A percentile compares a stretch with the other conserved stretches of the same genome.
These are phyloP conservation scores for Fusarium sterilihyphosum DNA, from an alignment of 2,329 filamentous ascomycete species.

Conservation along the genomic window DNA sequence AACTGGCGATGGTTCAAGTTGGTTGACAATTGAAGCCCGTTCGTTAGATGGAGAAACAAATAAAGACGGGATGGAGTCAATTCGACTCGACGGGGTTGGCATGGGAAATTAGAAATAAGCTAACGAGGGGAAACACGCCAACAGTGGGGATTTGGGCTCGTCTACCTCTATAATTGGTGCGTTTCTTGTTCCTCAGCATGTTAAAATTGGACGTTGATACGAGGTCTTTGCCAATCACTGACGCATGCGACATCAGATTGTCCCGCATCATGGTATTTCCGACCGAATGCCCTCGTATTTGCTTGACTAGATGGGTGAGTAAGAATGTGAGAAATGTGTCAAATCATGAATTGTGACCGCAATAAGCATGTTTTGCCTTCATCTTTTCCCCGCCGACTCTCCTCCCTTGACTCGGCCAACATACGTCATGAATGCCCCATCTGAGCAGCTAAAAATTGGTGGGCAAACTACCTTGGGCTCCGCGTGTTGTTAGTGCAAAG, in stretches of 20 bases:
- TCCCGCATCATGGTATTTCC: conserved; percentile 1
- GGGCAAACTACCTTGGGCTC: background rate
- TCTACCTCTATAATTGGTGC: background rate
- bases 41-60: background rate
- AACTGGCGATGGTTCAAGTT: background rate
- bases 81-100: background rate
- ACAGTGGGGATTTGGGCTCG: background rate
- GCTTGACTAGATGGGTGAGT: background rate
- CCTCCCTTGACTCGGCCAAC: background rate
- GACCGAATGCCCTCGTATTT: background rate
- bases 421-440: background rate
- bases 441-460: background rate
- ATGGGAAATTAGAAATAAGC: conserved; percentile 2
- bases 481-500: background rate
- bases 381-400: background rate
- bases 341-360: background rate
- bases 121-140: background rate
- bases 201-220: background rate
- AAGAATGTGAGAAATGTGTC: background rate
- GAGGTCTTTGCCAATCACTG: conserved; percentile 1
- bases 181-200: background rate
- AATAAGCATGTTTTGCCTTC: background rate
- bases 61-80: background rate
- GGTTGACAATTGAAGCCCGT: background rate
- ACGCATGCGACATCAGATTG: background rate